Evolutionary conservation across 2,329 filamentous ascomycete species (phyloP), one percentile per base, ranked within the genome.

Genomic region (Sporothrix pseudoabietina): DNA sequence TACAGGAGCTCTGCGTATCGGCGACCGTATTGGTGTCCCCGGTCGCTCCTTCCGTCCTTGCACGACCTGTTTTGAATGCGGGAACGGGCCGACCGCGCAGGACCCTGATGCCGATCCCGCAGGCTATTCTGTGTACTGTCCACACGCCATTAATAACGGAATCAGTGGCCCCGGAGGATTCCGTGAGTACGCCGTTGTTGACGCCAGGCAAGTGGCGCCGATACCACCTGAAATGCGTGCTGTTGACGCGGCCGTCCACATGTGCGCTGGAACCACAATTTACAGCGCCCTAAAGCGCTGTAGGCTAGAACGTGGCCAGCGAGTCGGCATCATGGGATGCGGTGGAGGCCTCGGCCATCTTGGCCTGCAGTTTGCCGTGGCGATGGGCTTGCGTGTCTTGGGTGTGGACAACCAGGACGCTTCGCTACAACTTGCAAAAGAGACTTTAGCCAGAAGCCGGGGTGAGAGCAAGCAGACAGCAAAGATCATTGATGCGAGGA

Each of bases 11-110:
- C 26, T 69, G n/a, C 35, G 35, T 10, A 39, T 69, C 9, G 66
- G 66, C 10, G 49, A 55, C 49, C 26, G 49, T 4, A 32, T 70
- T 19, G 68, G 68, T 35, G 35, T 70, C 3, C 68, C 52, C 10
- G 68, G 68, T 19, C 49, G 68, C n/a, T 26, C 49, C 5, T 70
- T 57, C 22, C 52, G 44, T 26, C 68, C 68, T 30, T 70, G 68
- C 35, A 41, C 19, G 26, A 22, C 32, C 4, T 70, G 52, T 10
- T 57, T 57, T 12, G 68, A 70, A n/a, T 70, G 68, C 30, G 3
- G 12, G 14, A 5, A 14, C 30, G 47, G 44, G 3, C 66, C 66
- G 26, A 69, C 47, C 3, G 26, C 26, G 8, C 16, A 55, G 4
- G 49, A 69, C 14, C 32, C 68, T 1, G 30, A 59, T 30, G 32